Percentiles rank a stretch among this genome's conserved stretches.
These are phyloP conservation scores for Kodamaea plutei DNA, from an alignment of 1,139 yeast genomes.

Conservation along the genomic window DNA sequence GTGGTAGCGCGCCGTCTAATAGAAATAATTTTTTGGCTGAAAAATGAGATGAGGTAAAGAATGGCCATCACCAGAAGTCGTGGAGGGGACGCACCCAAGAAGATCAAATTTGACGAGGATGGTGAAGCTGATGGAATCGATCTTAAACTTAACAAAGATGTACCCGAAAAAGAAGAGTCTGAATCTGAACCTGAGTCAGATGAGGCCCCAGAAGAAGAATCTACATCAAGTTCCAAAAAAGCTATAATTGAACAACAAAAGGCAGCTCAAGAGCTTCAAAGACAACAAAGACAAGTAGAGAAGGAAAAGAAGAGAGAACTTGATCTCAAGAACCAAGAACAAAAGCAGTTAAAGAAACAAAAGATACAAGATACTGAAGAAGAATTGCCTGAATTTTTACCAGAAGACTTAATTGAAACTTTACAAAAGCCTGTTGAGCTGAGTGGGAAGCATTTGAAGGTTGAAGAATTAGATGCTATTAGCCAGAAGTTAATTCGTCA, in stretches of 20 bases:
- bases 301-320: slow-evolving; percentile 50
- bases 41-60: slow-evolving; percentile 8
- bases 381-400: slow-evolving; percentile 48
- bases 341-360: slow-evolving; percentile 35
- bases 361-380: slow-evolving; percentile 19
- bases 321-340: slow-evolving; percentile 46
- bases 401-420: slow-evolving; percentile 43
- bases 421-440: slow-evolving; percentile 12
- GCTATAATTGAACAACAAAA: slow-evolving; percentile 33
- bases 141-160: slow-evolving; percentile 7
- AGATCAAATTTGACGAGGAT: slow-evolving; percentile 20
- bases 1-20: no score
- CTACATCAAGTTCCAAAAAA: slow-evolving; percentile 27
- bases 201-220: slow-evolving; percentile 50
- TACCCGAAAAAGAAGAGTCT: slow-evolving; percentile 9
- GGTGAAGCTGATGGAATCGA: slow-evolving; percentile 7
- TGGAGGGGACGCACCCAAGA: slow-evolving; percentile 11
- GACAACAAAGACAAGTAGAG: slow-evolving; percentile 31
- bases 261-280: slow-evolving; percentile 28
- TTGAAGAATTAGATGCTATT: slow-evolving; percentile 33
- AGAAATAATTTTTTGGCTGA: slow-evolving; percentile 3
- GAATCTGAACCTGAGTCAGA: slow-evolving; percentile 26
- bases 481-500: slow-evolving; percentile 20
- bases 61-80: slow-evolving; percentile 21
- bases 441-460: slow-evolving; percentile 33